Evolutionary conservation across 1,284 basidiomycete genomes (phyloP).

Genomic region (Pholiota adiposa): DNA sequence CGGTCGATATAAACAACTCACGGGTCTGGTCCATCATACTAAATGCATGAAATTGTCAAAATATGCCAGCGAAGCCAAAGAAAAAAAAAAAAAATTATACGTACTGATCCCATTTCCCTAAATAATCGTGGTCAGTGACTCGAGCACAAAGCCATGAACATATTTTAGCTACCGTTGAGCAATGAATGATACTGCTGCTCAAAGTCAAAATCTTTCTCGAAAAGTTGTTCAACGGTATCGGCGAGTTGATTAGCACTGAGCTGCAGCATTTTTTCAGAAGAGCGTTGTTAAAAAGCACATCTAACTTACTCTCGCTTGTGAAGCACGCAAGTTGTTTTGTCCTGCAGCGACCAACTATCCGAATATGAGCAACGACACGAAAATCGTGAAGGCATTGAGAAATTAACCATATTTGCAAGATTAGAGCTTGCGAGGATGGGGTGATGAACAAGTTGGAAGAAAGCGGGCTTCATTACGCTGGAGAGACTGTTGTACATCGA

Average conservation of each 20-base stretch:
- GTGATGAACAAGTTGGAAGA: slow-evolving; percentile 71
- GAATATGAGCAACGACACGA: not conserved
- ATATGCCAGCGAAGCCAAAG: no score
- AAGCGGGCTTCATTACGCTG: slow-evolving; percentile 52
- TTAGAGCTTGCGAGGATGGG: slow-evolving; percentile 63
- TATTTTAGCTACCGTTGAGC: slow-evolving; percentile 57
- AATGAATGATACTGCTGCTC: slow-evolving; percentile 62
- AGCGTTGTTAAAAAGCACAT: not conserved
- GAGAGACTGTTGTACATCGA: slow-evolving; percentile 58
- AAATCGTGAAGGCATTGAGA: not conserved
- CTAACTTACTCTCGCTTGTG: slow-evolving; percentile 54
- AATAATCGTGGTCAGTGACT: not conserved
- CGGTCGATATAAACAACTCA: slow-evolving; percentile 26
- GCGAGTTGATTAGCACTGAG: slow-evolving; percentile 62
- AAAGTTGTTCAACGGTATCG: slow-evolving; percentile 56
- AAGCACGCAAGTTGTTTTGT: slow-evolving; percentile 63
- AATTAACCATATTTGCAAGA: slow-evolving; percentile 53
- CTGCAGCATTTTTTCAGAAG: slow-evolving; percentile 18
- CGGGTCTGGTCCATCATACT: slow-evolving; percentile 75
- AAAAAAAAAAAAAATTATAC: slow-evolving; percentile 20
- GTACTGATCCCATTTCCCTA: slow-evolving; percentile 65
- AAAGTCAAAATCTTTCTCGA: slow-evolving; percentile 62
- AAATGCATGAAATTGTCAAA: not conserved
- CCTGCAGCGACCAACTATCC: slow-evolving; percentile 55
- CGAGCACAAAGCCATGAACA: not conserved